Evolutionary conservation across 257 asterid genomes (phyloP).

Genomic region (Solanum neorickii): DNA sequence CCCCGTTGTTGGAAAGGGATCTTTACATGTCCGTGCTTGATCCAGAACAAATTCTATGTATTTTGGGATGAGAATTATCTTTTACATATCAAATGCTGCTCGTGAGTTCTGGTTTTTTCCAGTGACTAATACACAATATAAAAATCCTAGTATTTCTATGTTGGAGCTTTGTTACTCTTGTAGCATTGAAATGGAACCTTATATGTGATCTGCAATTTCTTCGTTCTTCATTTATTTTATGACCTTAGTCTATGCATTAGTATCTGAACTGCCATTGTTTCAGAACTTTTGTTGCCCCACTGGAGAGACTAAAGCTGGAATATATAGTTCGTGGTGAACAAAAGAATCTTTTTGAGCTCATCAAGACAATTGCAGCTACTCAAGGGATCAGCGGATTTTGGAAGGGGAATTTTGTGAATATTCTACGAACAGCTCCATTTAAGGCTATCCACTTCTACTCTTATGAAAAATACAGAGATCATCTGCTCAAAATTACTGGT

Average conservation of each 20-base stretch:
- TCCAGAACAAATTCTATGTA: background rate
- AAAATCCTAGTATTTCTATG: background rate
- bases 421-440: constrained; percentile 93
- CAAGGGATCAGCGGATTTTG: constrained; percentile 90
- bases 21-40: background rate
- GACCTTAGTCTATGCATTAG: background rate
- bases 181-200: background rate
- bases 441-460: constrained; percentile 91
- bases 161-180: background rate
- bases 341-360: constrained; percentile 52
- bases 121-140: background rate
- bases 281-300: constrained; percentile 95
- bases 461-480: constrained; percentile 72
- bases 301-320: constrained; percentile 94
- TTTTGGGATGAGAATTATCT: background rate
- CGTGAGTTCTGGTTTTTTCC: background rate
- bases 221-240: background rate
- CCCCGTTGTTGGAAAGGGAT: background rate
- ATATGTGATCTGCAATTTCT: background rate
- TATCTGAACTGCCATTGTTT: constrained; percentile 9
- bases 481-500: constrained; percentile 59
- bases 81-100: background rate
- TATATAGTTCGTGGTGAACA: constrained; percentile 91
- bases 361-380: constrained; percentile 55
- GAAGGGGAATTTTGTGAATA: constrained; percentile 93